Percentiles rank a stretch among this genome's conserved stretches.
Conservation (phyloP, 1,284 basidiomycete genomes). For the Tremellales sp. region DNA sequence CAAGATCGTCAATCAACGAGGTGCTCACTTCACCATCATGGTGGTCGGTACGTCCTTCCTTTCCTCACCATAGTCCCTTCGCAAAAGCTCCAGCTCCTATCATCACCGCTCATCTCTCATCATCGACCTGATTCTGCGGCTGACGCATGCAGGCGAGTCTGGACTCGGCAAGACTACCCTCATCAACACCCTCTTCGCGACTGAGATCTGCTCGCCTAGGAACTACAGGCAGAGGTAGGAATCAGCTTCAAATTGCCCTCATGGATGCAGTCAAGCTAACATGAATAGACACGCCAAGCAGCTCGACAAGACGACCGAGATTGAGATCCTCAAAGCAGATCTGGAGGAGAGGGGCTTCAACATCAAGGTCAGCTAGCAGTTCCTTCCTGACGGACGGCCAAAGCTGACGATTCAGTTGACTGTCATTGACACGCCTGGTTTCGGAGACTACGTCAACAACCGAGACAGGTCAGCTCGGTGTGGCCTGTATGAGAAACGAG, state of each 20-base stretch:
- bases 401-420: constrained; percentile 58
- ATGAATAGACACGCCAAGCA: constrained; percentile 69
- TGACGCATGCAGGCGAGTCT: constrained; percentile 72
- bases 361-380: constrained; percentile 60
- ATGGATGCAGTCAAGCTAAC: not conserved
- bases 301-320: constrained; percentile 97
- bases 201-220: constrained; percentile 87
- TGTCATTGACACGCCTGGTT: constrained; percentile 97
- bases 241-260: not conserved
- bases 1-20: constrained; percentile 94
- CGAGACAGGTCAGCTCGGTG: constrained; percentile 60
- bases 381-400: not conserved
- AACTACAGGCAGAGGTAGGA: constrained; percentile 72
- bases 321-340: constrained; percentile 94
- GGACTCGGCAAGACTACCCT: constrained; percentile 92
- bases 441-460: constrained; percentile 99
- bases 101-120: not conserved
- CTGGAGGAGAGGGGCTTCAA: constrained; percentile 99
- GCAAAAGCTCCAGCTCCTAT: not conserved
- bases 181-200: constrained; percentile 99
- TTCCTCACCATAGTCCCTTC: not conserved
- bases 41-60: constrained; percentile 78
- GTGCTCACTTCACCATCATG: constrained; percentile 99
- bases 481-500: not conserved
- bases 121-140: not conserved